A percentile compares a stretch with the other conserved stretches of the same genome.
These are phyloP conservation scores for Eucalyptus urophylla DNA, from an alignment of 345 rosid species.

Conservation along the genomic window DNA sequence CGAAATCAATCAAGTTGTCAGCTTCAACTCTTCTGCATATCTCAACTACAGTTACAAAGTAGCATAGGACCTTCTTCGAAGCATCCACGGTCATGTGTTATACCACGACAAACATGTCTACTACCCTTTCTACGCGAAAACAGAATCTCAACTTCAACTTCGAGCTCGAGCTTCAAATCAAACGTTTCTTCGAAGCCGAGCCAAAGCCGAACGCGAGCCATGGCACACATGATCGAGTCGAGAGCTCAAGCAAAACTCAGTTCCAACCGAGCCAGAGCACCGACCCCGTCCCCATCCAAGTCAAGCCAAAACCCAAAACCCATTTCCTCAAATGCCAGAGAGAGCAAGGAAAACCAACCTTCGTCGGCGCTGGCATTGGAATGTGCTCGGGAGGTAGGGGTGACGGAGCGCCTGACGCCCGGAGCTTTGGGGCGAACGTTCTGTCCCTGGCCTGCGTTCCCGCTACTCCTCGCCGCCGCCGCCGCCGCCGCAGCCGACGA, in stretches of 20 bases:
- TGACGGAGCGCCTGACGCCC: constrained; percentile 52
- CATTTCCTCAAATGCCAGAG: background rate
- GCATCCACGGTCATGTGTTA: background rate
- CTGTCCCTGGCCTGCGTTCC: background rate
- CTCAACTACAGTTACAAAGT: background rate
- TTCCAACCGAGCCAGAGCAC: background rate
- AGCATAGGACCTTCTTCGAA: background rate
- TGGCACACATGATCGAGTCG: background rate
- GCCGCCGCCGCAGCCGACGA: background rate
- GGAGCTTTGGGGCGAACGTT: background rate
- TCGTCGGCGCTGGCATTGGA: constrained; percentile 26
- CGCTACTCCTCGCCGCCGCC: background rate
- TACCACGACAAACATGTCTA: background rate
- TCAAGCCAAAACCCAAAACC: background rate
- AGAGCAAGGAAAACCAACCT: constrained; percentile 18
- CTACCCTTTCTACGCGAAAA: background rate
- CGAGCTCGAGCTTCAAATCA: background rate
- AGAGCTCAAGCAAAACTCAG: background rate
- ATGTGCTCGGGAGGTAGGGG: constrained; percentile 46
- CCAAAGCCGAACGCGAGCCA: background rate
- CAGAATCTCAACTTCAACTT: background rate
- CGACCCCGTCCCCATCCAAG: background rate
- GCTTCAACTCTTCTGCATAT: background rate
- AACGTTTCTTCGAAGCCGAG: background rate
- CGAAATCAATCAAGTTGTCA: background rate